phyloP scores from a whole-genome alignment of 805 yeast genomes.

The Hanseniaspora nectarophila region DNA sequence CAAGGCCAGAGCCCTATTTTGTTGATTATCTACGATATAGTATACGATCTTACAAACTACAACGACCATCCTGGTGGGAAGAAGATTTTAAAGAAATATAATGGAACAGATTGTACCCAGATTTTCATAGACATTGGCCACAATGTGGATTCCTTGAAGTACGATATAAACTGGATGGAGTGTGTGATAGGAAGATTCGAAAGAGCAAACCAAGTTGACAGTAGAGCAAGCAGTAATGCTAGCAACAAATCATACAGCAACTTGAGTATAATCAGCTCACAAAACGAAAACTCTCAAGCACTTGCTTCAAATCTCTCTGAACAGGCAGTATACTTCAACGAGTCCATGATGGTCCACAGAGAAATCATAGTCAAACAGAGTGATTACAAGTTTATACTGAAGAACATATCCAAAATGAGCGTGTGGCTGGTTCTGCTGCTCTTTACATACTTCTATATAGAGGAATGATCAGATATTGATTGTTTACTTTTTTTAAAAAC shows the following conservation, averaged over 20 bases:
- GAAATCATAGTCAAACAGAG: neutral
- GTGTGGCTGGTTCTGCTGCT: slow-evolving; percentile 3
- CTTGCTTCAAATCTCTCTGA: neutral
- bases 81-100: slow-evolving; percentile 20
- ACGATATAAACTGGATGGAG: slow-evolving; percentile 31
- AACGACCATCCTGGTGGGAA: slow-evolving; percentile 24
- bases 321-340: neutral
- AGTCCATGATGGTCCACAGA: neutral
- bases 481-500: neutral
- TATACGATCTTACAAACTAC: slow-evolving; percentile 20
- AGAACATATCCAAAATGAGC: neutral
- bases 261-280: neutral
- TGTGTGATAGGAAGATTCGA: slow-evolving; percentile 8
- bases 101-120: slow-evolving; percentile 23
- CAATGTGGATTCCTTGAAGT: slow-evolving; percentile 26
- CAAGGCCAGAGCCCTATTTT: slow-evolving; percentile 7
- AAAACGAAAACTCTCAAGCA: neutral
- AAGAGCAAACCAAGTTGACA: neutral
- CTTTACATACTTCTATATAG: neutral
- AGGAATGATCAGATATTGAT: neutral
- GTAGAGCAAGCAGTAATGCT: neutral
- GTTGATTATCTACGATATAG: slow-evolving; percentile 21
- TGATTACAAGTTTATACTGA: neutral
- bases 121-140: slow-evolving; percentile 24
- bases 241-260: slow-evolving; percentile 1